phyloP scores from a whole-genome alignment of 345 rosid species.

The Eucalyptus marginata region DNA sequence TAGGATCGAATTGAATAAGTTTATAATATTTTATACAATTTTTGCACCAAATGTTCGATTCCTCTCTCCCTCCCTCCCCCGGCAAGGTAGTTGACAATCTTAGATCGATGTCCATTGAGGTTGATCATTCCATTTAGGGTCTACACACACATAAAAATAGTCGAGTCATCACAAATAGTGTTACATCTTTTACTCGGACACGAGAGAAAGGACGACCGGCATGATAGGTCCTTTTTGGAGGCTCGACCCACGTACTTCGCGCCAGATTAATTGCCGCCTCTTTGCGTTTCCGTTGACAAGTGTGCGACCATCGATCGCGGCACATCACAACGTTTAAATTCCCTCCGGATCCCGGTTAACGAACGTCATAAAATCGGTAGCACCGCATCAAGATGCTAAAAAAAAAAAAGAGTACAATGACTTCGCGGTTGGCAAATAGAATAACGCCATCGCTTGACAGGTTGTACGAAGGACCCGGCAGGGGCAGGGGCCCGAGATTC shows the following conservation, averaged over 20 bases:
- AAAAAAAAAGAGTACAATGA: not conserved
- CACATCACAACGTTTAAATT: not conserved
- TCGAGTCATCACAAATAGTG: not conserved
- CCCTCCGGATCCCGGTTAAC: not conserved
- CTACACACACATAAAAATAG: not conserved
- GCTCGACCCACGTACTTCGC: not conserved
- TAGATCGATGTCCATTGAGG: not conserved
- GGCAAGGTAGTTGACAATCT: not conserved
- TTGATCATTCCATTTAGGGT: not conserved
- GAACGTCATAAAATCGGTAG: not conserved
- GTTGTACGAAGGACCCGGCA: not conserved
- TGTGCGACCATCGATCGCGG: not conserved
- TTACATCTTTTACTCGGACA: not conserved
- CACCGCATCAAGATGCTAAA: not conserved
- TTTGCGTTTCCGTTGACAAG: not conserved
- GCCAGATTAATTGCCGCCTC: not conserved
- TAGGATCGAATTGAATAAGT: too few species aligned
- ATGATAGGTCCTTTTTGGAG: not conserved
- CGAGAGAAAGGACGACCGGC: not conserved
- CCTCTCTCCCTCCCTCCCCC: not conserved
- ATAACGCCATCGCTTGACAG: not conserved
- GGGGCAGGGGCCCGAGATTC: not conserved
- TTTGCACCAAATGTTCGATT: not conserved
- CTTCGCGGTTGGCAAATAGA: not conserved
- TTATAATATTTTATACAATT: fast-evolving